These are phyloP conservation scores for Rhodotorula sphaerocarpa DNA, from an alignment of 768 basidiomycete genomes.

Conservation along the genomic window DNA sequence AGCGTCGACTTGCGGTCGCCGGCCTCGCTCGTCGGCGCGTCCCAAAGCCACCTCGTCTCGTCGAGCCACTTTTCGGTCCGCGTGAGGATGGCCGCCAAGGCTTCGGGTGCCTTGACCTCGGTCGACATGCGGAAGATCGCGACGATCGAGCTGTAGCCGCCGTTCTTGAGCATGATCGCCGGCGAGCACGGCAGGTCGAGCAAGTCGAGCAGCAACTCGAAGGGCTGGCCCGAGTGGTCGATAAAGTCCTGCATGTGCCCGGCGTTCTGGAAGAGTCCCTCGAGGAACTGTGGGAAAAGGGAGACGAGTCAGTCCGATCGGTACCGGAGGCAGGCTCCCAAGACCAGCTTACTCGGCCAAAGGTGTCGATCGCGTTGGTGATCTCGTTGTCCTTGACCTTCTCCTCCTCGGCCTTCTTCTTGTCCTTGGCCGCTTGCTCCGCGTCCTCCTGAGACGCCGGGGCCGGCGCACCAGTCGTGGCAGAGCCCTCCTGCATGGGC, in stretches of 20 bases:
- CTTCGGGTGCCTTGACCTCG: constrained; percentile 71
- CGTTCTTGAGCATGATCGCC: constrained; percentile 74
- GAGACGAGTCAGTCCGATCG: background rate
- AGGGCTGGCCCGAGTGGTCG: constrained; percentile 54
- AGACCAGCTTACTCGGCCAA: constrained; percentile 15
- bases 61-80: constrained; percentile 63
- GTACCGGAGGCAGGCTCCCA: background rate
- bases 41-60: constrained; percentile 67
- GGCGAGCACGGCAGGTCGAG: constrained; percentile 79
- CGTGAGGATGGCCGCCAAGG: constrained; percentile 60
- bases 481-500: background rate
- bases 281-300: constrained; percentile 68
- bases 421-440: constrained; percentile 27
- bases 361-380: constrained; percentile 44
- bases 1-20: constrained; percentile 20
- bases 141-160: constrained; percentile 76
- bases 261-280: constrained; percentile 86
- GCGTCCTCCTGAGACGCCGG: background rate
- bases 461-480: background rate
- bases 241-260: constrained; percentile 87
- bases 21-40: constrained; percentile 23
- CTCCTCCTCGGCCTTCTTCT: constrained; percentile 31
- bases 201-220: constrained; percentile 60
- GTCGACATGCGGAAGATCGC: constrained; percentile 82
- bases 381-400: constrained; percentile 33